Evolutionary conservation across 139 green algal species (phyloP).

Genomic region (Tetradesmus lagerheimii): DNA sequence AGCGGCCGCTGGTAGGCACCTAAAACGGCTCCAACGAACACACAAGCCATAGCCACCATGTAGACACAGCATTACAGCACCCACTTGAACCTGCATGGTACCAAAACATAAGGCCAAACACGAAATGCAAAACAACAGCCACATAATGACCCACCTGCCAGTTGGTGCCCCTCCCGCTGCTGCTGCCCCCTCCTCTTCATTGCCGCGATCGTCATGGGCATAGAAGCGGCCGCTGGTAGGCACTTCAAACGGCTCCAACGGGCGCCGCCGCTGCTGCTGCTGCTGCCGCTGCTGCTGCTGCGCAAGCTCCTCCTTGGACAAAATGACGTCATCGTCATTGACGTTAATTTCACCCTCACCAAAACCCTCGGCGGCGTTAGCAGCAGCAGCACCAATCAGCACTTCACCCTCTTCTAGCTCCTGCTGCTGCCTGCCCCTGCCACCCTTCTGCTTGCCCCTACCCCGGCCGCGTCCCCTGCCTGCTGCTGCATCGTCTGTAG

Average conservation of each 20-base stretch:
- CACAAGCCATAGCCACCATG: too few species aligned
- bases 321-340: slow-evolving; percentile 11
- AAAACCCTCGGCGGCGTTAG: neutral
- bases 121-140: too few species aligned
- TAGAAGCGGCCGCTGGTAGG: slow-evolving; percentile 26
- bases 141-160: neutral
- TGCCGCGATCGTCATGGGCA: slow-evolving; percentile 32
- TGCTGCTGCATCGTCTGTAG: neutral
- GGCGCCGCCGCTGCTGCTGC: slow-evolving; percentile 24
- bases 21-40: slow-evolving; percentile 25
- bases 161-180: neutral
- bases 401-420: slow-evolving; percentile 6
- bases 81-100: too few species aligned
- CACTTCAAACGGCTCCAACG: slow-evolving; percentile 38
- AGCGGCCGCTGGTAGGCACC: slow-evolving; percentile 17
- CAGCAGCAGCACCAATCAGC: neutral
- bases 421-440: neutral
- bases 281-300: slow-evolving; percentile 6
- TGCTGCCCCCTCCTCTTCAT: neutral
- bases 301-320: slow-evolving; percentile 7
- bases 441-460: neutral
- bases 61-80: too few species aligned
- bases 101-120: too few species aligned
- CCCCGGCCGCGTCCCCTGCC: slow-evolving; percentile 9
- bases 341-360: neutral